A percentile compares a stretch with the other conserved stretches of the same genome.
Evolutionary conservation across 257 asterid species (phyloP).

Genomic region (Gynochthodes officinalis): DNA sequence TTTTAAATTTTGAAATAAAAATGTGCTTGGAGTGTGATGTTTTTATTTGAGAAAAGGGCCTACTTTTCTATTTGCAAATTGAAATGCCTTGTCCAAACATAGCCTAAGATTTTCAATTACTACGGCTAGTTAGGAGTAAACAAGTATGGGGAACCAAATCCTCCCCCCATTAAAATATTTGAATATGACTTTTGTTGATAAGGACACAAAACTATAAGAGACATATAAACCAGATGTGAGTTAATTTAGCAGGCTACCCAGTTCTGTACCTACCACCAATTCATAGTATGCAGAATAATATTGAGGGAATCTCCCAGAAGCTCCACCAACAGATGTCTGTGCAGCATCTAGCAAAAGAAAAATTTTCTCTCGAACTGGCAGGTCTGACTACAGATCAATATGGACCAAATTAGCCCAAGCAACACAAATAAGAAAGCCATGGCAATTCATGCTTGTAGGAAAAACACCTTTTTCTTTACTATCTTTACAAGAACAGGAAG

Average conservation of each 20-base stretch:
- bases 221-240: neutral
- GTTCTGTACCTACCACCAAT: conserved; percentile 68
- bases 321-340: conserved; percentile 95
- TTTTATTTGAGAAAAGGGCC: too few relatives aligned
- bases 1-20: too few relatives aligned
- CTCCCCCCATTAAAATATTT: too few relatives aligned
- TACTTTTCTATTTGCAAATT: too few relatives aligned
- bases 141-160: neutral
- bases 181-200: neutral
- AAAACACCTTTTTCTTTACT: conserved; percentile 83
- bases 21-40: too few relatives aligned
- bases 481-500: conserved; percentile 83
- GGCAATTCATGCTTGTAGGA: neutral
- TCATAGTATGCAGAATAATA: conserved; percentile 86
- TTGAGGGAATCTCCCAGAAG: conserved; percentile 89
- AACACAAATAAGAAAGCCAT: conserved; percentile 10
- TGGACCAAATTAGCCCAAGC: conserved; percentile 2
- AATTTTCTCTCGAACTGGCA: conserved; percentile 74
- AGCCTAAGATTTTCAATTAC: neutral
- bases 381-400: conserved; percentile 56
- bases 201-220: neutral
- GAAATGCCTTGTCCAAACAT: too few relatives aligned
- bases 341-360: conserved; percentile 94
- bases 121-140: neutral
- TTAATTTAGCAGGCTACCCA: conserved; percentile 11